phyloP scores from a whole-genome alignment of 495 filamentous ascomycete genomes.

The Talaromyces proteolyticus region DNA sequence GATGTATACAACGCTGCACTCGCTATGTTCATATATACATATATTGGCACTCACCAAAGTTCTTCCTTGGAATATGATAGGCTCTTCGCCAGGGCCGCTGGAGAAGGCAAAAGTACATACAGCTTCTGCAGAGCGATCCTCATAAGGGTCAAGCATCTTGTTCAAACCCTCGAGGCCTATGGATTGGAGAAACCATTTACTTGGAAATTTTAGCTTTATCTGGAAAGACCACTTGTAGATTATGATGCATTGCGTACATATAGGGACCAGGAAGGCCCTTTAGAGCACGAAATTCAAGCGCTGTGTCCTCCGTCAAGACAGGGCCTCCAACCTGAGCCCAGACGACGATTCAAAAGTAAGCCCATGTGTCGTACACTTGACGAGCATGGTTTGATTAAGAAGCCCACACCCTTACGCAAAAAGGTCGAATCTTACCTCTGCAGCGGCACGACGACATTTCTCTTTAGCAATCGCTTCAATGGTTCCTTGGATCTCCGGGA shows the following conservation, averaged over 20 bases:
- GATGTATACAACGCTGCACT: no score
- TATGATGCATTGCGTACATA: slow-evolving; percentile 54
- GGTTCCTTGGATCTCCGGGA: slow-evolving; percentile 86
- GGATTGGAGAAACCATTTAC: slow-evolving; percentile 87
- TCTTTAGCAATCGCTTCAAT: slow-evolving; percentile 86
- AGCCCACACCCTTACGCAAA: no score
- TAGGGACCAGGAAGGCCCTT: slow-evolving; percentile 93
- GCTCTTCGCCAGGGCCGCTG: slow-evolving; percentile 75
- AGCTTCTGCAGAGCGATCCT: slow-evolving; percentile 84
- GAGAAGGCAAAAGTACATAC: slow-evolving; percentile 96
- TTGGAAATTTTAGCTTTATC: slow-evolving; percentile 19
- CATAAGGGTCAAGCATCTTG: slow-evolving; percentile 83
- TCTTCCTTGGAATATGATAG: slow-evolving; percentile 85
- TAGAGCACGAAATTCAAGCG: slow-evolving; percentile 84
- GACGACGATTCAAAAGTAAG: no score
- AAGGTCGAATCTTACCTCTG: slow-evolving; percentile 20
- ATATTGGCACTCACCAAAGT: slow-evolving; percentile 42
- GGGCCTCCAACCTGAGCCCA: slow-evolving; percentile 64
- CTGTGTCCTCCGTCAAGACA: slow-evolving; percentile 93
- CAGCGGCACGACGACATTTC: slow-evolving; percentile 72
- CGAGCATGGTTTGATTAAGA: neutral
- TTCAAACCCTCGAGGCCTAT: slow-evolving; percentile 82
- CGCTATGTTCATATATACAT: slow-evolving; percentile 1
- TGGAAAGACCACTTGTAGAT: slow-evolving; percentile 6
- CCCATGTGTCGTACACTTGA: no score